Evolutionary conservation across 306 rosid genomes (phyloP).

Genomic region (Benincasa hispida): DNA sequence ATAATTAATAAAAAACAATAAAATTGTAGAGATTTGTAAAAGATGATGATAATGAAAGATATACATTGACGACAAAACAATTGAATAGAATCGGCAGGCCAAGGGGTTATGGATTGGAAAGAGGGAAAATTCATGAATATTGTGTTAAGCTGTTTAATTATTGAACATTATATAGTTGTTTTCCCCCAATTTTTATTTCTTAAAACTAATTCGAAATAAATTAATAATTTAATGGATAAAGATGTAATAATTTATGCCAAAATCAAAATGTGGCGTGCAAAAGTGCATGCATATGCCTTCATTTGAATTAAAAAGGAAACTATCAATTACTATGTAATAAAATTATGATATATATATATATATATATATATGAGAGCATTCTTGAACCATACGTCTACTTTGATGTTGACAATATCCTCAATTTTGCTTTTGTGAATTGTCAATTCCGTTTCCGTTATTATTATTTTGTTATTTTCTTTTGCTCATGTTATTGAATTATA

Average conservation of each 20-base stretch:
- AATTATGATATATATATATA: too few relatives aligned
- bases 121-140: slow-evolving; percentile 2
- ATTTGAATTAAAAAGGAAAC: background rate
- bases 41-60: background rate
- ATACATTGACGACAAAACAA: background rate
- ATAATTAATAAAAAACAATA: background rate
- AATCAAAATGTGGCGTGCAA: background rate
- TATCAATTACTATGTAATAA: background rate
- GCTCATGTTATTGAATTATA: too few relatives aligned
- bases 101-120: background rate
- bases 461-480: too few relatives aligned
- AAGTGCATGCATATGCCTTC: background rate
- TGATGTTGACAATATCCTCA: background rate
- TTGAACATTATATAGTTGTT: background rate
- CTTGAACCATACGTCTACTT: background rate
- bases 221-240: slow-evolving; percentile 1
- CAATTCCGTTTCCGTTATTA: background rate
- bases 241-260: background rate
- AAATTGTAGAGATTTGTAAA: background rate
- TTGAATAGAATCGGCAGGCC: background rate
- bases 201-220: background rate
- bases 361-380: background rate
- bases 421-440: background rate
- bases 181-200: background rate
- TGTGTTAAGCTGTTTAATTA: background rate